Evolutionary conservation across 768 basidiomycete genomes (phyloP), one percentile per base, ranked within the genome.

Genomic region (Ephemerocybe angulata): DNA sequence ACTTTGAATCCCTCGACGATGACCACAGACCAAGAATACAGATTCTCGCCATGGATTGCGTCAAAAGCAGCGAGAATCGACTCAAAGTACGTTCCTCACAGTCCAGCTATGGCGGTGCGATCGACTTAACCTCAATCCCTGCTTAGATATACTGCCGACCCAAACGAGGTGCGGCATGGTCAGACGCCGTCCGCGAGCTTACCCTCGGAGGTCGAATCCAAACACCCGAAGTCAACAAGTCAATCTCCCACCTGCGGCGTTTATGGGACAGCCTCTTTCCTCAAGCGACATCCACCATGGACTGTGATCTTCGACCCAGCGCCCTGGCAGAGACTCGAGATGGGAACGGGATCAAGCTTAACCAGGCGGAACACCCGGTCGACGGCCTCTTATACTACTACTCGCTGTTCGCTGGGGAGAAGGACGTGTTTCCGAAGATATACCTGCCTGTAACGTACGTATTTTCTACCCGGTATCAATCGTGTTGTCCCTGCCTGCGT

Each of bases 191-290:
- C 21, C 38, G 56, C 7, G 57, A 62, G 5, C 65, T 70, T 56
- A 69, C 68, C 6, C 62, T 70, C 4, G 66, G 60, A 22, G 69
- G 68, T n/a, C 58, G 63, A 29, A 61, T 70, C 11, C 46, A 56
- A 17, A 55, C 55, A 29, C 62, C 65, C 17, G 58, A 65, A 40
- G 64, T 69, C 59, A 35, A 59, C 0, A 55, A 41, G 8, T 62
- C 58, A 10, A 28, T 70, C 17, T n/a, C 50, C 27, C 59, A 65
- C 10, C 41, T 70, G 35, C 64, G 69, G 49, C 37, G 47, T 1
- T 54, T 70, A 10, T 70, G 69, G 69, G 66, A 70, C 31, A 56
- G 63, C 24, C 38, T 70, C 1, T 70, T 70, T 51, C 69, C 69
- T 3, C 58, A 58, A n/a, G 62, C 65, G 19, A 49, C 57, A 49